Evolutionary conservation across 768 basidiomycete species (phyloP), one percentile per base, ranked within the genome.

Genomic region (Fomitopsis serialis): DNA sequence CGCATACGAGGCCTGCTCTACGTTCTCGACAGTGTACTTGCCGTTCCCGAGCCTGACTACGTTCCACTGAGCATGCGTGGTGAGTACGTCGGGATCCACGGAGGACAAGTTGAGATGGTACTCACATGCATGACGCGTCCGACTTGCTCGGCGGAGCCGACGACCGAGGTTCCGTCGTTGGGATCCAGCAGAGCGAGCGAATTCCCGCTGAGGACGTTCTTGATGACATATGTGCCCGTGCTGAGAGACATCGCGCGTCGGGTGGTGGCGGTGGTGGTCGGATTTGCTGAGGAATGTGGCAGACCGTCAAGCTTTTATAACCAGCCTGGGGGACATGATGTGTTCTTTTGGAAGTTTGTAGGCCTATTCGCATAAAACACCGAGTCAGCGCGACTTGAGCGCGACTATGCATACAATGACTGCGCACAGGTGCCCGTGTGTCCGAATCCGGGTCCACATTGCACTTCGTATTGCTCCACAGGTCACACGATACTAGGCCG

Each of bases 191-290:
- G 40, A 7, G 7, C 7, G 17, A 42, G 40, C 40, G 7, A 5
- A 17, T 42, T 42, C 7, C 17, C 17, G 8, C 10, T 45, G 27
- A 23, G 10, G 19, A 45, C 45, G 45, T 42, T 42, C 7, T 17
- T 5, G 22, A 42, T 42, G 22, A 62, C 72, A 51, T 57, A 85
- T 85, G 70, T 90, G 89, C 55, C 91, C 87, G 40, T 92, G 77
- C 11, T 89, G 72, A 21, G 90, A 70, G 0, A 87, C 89, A 46
- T 92, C 15, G 40, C 17, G 29, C 29, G 11, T 11, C 11, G 29
- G 11, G 29, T 32, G 29, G 6, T 32, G 29, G 29, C n/a, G n/a
- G n/a, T n/a, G n/a, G 29, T 32, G 29, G 29, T 32, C 29, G 11
- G 11, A n/a, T n/a, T n/a, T n/a, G n/a, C n/a, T n/a, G n/a, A n/a